Percentiles rank a stretch among this genome's conserved stretches.
Evolutionary conservation across 1,284 basidiomycete species (phyloP).

Genomic region (Anthracocystis panici-leucophaei): DNA sequence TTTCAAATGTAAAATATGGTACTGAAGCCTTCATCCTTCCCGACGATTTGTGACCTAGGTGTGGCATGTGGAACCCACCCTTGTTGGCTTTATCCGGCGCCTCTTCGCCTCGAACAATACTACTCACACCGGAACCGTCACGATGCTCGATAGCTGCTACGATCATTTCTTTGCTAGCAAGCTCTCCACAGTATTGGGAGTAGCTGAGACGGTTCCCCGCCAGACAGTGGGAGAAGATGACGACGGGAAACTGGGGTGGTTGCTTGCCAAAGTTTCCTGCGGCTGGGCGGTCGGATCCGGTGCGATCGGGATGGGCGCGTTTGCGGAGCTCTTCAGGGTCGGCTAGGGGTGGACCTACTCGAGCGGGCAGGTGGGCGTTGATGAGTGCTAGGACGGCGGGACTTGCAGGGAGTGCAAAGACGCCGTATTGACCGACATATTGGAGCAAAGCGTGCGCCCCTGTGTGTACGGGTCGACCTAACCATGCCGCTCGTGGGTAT

Average conservation of each 20-base stretch:
- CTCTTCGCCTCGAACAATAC: constrained; percentile 62
- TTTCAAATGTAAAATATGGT: constrained; percentile 68
- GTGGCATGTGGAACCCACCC: constrained; percentile 6
- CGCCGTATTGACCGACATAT: constrained; percentile 63
- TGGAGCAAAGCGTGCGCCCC: constrained; percentile 40
- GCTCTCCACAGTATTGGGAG: constrained; percentile 62
- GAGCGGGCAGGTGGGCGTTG: constrained; percentile 33
- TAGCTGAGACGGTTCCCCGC: constrained; percentile 63
- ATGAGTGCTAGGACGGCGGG: constrained; percentile 51
- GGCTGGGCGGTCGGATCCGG: constrained; percentile 16
- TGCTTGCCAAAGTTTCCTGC: constrained; percentile 44
- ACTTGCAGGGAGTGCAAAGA: constrained; percentile 43
- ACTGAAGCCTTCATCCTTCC: constrained; percentile 35
- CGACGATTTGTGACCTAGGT: constrained; percentile 18
- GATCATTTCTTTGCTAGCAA: constrained; percentile 59
- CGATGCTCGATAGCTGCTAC: constrained; percentile 73
- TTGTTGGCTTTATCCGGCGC: constrained; percentile 20
- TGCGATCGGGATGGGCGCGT: constrained; percentile 6
- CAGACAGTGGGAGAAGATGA: constrained; percentile 63
- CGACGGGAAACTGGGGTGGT: constrained; percentile 53
- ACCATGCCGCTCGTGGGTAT: constrained; percentile 50
- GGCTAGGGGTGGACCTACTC: constrained; percentile 50
- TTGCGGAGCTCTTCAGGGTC: constrained; percentile 40
- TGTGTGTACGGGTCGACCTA: constrained; percentile 54
- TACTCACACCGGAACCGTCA: constrained; percentile 72